Conservation (phyloP, 441 rosid genomes). For the Croton laevigatus region DNA sequence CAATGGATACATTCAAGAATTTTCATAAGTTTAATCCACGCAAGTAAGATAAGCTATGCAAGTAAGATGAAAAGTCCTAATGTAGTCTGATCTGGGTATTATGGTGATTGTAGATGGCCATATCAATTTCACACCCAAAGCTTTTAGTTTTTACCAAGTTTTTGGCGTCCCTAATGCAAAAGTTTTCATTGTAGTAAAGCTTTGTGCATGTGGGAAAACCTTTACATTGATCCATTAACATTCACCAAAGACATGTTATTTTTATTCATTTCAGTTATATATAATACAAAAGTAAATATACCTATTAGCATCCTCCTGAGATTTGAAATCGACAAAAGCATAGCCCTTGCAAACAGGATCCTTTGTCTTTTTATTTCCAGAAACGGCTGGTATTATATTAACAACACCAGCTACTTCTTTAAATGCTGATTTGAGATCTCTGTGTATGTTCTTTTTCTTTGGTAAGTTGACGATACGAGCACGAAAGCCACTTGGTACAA, state of each 20-base stretch:
- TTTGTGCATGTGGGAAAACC: too few relatives aligned
- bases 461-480: constrained; percentile 70
- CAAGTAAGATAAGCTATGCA: background rate
- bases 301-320: constrained; percentile 64
- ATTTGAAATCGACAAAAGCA: constrained; percentile 69
- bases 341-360: constrained; percentile 86
- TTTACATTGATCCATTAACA: too few relatives aligned
- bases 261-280: background rate
- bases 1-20: background rate
- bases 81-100: background rate
- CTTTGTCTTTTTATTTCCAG: constrained; percentile 80
- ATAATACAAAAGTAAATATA: constrained; percentile 22
- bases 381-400: constrained; percentile 58
- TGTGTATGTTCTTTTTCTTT: constrained; percentile 81
- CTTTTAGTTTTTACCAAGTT: background rate
- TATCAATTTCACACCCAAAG: background rate
- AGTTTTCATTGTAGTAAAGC: too few relatives aligned
- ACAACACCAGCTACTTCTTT: constrained; percentile 55
- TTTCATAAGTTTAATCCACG: background rate
- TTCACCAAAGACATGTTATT: background rate
- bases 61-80: background rate
- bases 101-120: background rate
- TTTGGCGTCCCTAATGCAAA: background rate
- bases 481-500: constrained; percentile 42
- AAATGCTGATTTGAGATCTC: constrained; percentile 74